Evolutionary conservation across 2,329 filamentous ascomycete species (phyloP).

Genomic region (Orbilia blumenaviensis): DNA sequence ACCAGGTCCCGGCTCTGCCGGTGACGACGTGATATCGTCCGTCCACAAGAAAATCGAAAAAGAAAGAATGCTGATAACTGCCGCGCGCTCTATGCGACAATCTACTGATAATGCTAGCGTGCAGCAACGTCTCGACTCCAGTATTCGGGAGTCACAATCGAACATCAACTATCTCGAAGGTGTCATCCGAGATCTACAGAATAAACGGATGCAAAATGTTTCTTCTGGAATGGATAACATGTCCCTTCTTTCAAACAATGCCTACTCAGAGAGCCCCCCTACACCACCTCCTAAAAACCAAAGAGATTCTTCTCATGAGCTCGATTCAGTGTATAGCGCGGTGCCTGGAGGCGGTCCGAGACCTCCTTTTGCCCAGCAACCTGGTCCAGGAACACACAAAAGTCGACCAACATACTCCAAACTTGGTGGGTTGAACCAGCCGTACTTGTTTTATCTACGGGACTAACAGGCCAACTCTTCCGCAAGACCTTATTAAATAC

Average conservation of each 20-base stretch:
- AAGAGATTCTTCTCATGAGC: constrained; percentile 28
- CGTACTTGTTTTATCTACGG: neutral
- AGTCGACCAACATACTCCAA: constrained; percentile 91
- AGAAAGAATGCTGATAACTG: constrained; percentile 93
- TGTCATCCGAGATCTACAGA: constrained; percentile 83
- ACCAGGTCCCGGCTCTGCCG: constrained; percentile 59
- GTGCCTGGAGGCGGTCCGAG: constrained; percentile 76
- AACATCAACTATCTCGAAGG: constrained; percentile 97
- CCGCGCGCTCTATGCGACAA: constrained; percentile 92
- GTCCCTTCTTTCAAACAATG: neutral
- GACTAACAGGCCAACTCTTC: neutral
- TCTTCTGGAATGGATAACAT: constrained; percentile 69
- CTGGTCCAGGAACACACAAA: constrained; percentile 74
- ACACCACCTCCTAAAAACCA: constrained; percentile 57
- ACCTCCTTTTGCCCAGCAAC: constrained; percentile 75
- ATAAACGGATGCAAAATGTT: constrained; percentile 71
- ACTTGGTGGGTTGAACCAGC: constrained; percentile 73
- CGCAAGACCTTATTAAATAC: constrained; percentile 93
- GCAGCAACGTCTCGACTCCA: constrained; percentile 86
- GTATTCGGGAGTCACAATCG: constrained; percentile 90
- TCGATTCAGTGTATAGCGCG: constrained; percentile 72
- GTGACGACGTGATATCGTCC: constrained; percentile 29
- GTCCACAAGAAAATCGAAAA: constrained; percentile 97
- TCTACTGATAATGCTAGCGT: constrained; percentile 94
- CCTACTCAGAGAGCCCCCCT: constrained; percentile 47